A percentile compares a stretch with the other conserved stretches of the same genome.
Evolutionary conservation across 176 grass and related monocot species (phyloP).

Genomic region (Cenchrus fungigraminus): DNA sequence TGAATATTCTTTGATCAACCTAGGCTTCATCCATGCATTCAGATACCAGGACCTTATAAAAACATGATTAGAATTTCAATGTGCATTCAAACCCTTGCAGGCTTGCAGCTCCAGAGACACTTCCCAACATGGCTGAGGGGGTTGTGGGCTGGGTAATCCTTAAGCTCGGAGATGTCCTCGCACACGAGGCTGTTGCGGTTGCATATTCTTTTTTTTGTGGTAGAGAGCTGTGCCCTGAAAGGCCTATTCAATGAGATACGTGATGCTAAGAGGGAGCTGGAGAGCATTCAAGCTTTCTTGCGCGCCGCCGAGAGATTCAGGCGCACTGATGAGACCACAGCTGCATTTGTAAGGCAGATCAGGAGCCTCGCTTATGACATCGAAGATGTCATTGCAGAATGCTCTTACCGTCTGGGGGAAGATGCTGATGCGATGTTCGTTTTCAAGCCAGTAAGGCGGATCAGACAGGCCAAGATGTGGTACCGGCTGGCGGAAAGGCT

Average conservation of each 20-base stretch:
- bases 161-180: constrained; percentile 1
- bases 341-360: constrained; percentile 26
- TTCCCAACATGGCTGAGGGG: constrained; percentile 5
- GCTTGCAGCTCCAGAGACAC: neutral
- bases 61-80: neutral
- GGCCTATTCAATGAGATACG: neutral
- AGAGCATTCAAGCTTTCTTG: constrained; percentile 29
- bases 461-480: constrained; percentile 21
- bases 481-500: neutral
- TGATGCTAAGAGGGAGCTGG: constrained; percentile 21
- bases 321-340: neutral
- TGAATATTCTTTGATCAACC: neutral
- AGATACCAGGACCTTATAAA: neutral
- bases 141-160: constrained; percentile 10
- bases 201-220: neutral
- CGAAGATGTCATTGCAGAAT: constrained; percentile 25
- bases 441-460: constrained; percentile 11
- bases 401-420: neutral
- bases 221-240: neutral
- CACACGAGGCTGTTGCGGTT: neutral
- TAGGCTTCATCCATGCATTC: neutral
- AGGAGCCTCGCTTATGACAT: constrained; percentile 18
- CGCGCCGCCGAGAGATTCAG: constrained; percentile 4
- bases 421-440: neutral
- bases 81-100: neutral